These are phyloP conservation scores for Oryza glaberrima DNA, from an alignment of 176 grass and related monocot genomes.

Conservation along the genomic window DNA sequence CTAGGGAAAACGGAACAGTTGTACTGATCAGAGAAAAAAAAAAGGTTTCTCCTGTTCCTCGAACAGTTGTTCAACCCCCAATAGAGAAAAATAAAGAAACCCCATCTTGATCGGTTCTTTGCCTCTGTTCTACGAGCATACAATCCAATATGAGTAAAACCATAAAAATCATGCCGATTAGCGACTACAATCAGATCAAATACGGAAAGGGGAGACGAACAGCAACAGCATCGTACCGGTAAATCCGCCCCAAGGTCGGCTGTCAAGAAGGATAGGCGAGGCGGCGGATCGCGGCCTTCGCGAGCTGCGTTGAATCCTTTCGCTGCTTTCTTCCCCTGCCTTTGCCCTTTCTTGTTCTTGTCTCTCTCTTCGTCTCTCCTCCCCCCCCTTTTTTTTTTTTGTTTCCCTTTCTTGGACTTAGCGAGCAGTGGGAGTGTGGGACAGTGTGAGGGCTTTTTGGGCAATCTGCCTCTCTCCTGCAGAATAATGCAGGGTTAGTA, in stretches of 20 bases:
- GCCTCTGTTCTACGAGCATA: neutral
- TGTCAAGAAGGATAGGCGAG: neutral
- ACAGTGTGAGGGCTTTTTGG: conserved; percentile 17
- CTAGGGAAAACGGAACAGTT: neutral
- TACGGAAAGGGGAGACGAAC: neutral
- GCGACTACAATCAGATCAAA: neutral
- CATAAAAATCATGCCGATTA: neutral
- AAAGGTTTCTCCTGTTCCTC: neutral
- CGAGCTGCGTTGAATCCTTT: neutral
- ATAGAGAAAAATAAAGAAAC: neutral
- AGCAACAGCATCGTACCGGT: neutral
- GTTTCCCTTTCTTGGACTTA: neutral
- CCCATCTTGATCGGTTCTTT: neutral
- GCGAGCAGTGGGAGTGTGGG: neutral
- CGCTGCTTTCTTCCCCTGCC: neutral
- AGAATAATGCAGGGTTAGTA: neutral
- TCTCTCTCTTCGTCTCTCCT: neutral
- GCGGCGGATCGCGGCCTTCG: conserved; percentile 37
- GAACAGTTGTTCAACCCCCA: neutral
- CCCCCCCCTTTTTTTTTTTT: no score
- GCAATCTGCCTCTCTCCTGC: conserved; percentile 19
- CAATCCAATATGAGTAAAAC: neutral
- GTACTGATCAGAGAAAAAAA: neutral
- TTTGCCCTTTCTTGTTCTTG: neutral
- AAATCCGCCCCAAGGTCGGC: neutral